These are phyloP conservation scores for Populus nigra DNA, from an alignment of 345 rosid genomes.

Conservation along the genomic window DNA sequence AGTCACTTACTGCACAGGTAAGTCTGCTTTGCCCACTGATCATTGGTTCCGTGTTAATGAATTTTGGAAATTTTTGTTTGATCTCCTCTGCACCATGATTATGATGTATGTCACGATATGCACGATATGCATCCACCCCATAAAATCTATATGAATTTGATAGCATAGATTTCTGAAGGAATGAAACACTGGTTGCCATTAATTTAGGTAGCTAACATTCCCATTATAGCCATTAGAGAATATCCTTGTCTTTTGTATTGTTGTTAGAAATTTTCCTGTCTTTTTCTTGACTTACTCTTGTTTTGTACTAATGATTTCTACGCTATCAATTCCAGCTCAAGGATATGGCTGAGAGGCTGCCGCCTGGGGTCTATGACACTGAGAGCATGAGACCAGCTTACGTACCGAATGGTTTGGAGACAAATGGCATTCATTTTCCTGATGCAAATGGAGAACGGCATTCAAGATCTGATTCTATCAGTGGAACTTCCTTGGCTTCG, in stretches of 20 bases:
- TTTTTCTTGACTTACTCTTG: not conserved
- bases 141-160: not conserved
- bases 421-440: constrained; percentile 55
- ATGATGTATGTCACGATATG: not conserved
- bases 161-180: not conserved
- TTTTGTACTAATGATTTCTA: constrained; percentile 1
- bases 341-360: constrained; percentile 81
- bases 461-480: constrained; percentile 60
- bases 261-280: not conserved
- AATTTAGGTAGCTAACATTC: not conserved
- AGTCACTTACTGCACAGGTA: constrained; percentile 91
- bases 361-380: constrained; percentile 60
- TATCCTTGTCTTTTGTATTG: not conserved
- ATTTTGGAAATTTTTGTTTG: not conserved
- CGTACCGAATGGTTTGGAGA: constrained; percentile 61
- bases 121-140: not conserved
- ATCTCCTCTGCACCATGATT: not conserved
- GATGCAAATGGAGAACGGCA: constrained; percentile 58
- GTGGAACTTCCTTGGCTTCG: constrained; percentile 49
- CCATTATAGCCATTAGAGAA: not conserved
- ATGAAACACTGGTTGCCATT: not conserved
- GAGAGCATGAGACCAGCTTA: constrained; percentile 45
- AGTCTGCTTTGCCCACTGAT: constrained; percentile 10
- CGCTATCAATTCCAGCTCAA: constrained; percentile 57
- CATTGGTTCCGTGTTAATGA: constrained; percentile 1